Percentiles rank a stretch among this genome's conserved stretches.
Evolutionary conservation across 2,329 filamentous ascomycete genomes (phyloP).

Genomic region (Emericellopsis atlantica): DNA sequence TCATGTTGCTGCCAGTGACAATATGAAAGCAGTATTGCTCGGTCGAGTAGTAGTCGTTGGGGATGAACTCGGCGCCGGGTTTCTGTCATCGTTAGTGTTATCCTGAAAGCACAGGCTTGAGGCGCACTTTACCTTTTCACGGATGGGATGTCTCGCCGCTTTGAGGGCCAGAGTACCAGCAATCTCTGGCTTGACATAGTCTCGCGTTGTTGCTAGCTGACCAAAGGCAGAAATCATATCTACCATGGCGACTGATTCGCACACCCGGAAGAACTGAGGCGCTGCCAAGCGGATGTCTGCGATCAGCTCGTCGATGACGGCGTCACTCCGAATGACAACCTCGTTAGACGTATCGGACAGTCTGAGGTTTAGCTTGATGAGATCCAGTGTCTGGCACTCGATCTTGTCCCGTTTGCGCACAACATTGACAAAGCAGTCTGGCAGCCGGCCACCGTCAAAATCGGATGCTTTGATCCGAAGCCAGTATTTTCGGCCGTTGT

Average conservation of each 20-base stretch:
- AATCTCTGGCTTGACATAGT: conserved; percentile 54
- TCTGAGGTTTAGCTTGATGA: conserved; percentile 69
- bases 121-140: conserved; percentile 44
- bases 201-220: conserved; percentile 52
- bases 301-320: conserved; percentile 59
- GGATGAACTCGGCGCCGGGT: conserved; percentile 53
- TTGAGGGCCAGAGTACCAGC: conserved; percentile 59
- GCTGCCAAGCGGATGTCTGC: conserved; percentile 59
- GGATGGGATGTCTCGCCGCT: conserved; percentile 63
- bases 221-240: conserved; percentile 77
- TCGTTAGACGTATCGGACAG: conserved; percentile 75
- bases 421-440: conserved; percentile 65
- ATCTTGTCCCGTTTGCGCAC: conserved; percentile 60
- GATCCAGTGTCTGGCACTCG: conserved; percentile 76
- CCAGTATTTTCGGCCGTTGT: conserved; percentile 68
- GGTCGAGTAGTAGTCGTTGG: conserved; percentile 83
- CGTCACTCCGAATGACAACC: conserved; percentile 71
- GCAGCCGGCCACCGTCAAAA: conserved; percentile 46
- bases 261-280: conserved; percentile 66
- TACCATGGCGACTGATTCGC: conserved; percentile 73
- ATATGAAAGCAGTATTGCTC: conserved; percentile 78
- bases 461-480: conserved; percentile 52
- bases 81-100: conserved; percentile 24
- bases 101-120: not conserved
- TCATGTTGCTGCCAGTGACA: conserved; percentile 96